phyloP scores from a whole-genome alignment of 495 filamentous ascomycete genomes.

The Tuber brumale region DNA sequence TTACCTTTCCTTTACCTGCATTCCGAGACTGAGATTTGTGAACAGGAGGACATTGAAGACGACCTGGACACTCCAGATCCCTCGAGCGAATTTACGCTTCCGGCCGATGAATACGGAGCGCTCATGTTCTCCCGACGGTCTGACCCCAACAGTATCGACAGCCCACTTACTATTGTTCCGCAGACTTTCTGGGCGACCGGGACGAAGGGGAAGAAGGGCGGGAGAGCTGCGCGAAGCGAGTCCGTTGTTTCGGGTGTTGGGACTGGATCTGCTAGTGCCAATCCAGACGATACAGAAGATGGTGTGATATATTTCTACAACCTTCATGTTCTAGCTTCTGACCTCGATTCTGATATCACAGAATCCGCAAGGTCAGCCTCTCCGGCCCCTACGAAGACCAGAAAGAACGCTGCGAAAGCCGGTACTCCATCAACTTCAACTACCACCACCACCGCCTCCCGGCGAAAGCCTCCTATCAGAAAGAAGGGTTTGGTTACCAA shows the following conservation, averaged over 20 bases:
- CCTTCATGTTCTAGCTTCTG: constrained; percentile 4
- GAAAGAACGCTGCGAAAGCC: constrained; percentile 4
- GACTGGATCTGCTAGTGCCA: constrained; percentile 21
- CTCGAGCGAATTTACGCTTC: constrained; percentile 67
- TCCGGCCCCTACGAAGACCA: constrained; percentile 25
- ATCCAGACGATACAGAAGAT: constrained; percentile 19
- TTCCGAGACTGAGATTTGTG: constrained; percentile 43
- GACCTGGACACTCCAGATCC: constrained; percentile 49
- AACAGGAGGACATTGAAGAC: constrained; percentile 57
- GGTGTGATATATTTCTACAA: constrained; percentile 17
- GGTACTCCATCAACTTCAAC: constrained; percentile 10
- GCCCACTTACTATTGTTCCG: constrained; percentile 47
- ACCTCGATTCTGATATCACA: constrained; percentile 14
- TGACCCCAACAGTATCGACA: constrained; percentile 53
- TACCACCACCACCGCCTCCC: constrained; percentile 17
- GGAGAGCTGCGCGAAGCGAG: constrained; percentile 45
- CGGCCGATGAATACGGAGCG: constrained; percentile 67
- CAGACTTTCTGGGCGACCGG: constrained; percentile 47
- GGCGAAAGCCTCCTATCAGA: constrained; percentile 6
- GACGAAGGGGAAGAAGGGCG: constrained; percentile 36
- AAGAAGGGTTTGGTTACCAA: constrained; percentile 5
- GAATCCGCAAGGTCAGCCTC: constrained; percentile 33
- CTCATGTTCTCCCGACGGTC: constrained; percentile 63
- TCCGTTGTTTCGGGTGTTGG: constrained; percentile 43
- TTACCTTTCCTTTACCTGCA: background rate